Conservation (phyloP, 2,329 filamentous ascomycete species). For the Phialophora chinensis region DNA sequence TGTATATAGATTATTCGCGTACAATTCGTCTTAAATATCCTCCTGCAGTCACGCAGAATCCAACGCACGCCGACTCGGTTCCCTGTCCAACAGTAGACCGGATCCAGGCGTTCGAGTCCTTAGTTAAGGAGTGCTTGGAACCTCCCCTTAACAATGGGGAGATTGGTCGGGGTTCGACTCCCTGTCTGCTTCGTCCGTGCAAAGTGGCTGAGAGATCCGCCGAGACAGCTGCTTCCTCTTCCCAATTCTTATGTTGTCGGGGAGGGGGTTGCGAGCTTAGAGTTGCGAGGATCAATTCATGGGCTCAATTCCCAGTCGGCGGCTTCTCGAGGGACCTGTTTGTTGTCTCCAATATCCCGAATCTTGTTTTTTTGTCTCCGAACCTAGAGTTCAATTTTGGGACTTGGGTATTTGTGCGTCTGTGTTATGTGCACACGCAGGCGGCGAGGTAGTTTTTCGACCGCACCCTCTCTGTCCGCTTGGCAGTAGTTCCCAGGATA, state of each 20-base stretch:
- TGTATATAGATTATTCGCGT: not conserved
- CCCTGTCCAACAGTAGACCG: slow-evolving; percentile 1
- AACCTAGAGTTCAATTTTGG: not conserved
- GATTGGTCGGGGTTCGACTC: slow-evolving; percentile 1
- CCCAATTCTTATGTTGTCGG: slow-evolving; percentile 2
- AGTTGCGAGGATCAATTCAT: not conserved
- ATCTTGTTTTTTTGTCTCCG: not conserved
- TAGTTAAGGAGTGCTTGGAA: slow-evolving; percentile 6
- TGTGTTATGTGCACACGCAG: not conserved
- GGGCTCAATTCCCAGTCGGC: slow-evolving; percentile 7
- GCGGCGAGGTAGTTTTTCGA: not conserved
- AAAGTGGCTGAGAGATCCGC: not conserved
- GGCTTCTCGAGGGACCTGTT: not conserved
- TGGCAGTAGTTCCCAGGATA: not conserved
- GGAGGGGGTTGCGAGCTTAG: not conserved
- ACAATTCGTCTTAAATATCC: not conserved
- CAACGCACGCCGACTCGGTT: not conserved
- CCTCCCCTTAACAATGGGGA: not conserved
- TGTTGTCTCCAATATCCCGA: not conserved
- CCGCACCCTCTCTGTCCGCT: not conserved
- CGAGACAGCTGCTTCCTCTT: not conserved
- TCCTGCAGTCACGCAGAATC: not conserved
- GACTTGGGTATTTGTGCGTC: not conserved
- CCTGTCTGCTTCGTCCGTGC: slow-evolving; percentile 2
- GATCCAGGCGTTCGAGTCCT: not conserved